Base-by-base conservation (phyloP, 352 stramenopile species). In the Peronospora farinosa region DNA sequence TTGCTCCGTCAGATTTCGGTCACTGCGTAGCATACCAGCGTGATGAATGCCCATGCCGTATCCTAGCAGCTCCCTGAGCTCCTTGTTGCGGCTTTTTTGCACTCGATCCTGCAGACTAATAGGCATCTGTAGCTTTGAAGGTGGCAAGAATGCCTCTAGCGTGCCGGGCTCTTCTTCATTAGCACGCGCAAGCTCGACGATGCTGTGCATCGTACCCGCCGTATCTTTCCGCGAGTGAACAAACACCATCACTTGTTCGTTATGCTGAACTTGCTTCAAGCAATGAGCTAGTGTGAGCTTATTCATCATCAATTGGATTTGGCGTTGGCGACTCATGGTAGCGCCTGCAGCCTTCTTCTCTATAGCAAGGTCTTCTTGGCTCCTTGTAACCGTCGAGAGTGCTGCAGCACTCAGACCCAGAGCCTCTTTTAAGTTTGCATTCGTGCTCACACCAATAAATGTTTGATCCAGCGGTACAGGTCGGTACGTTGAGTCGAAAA, bases 161-260 rank as follows among this genome's bases (percentile, higher is more conserved):
- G 69, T 69, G 5, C 58, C 65, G 0, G 69, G 54, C 5, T 84
- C 77, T 44, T 82, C 75, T 42, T 86, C 75, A 15, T 86, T 78
- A 8, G 63, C 70, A 15, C 72, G 73, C 10, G 95, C 88, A 12
- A 92, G 71, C 47, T 98, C 93, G 7, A 95, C 70, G 7, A 99
- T 77, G 5, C 86, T 88, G 31, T 79, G 84, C 51, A 97, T 96
- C 11, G 97, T 99, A 28, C 85, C 84, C 16, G 91, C 84, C 0
- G 97, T 99, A 43, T 98, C 96, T 60, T 99, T 98, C 28, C 97
- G 88, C 12, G 90, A 98, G 69, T 99, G 96, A 7, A 99, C 97
- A 77, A 99, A 99, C 7, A 99, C 94, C 97, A 99, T 99, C 2
- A 98, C 80, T 51, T 95, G 84, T 54, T 95, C 72, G 10, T 76